These are phyloP conservation scores for Amanita phalloides DNA, from an alignment of 768 basidiomycete species.

Conservation along the genomic window DNA sequence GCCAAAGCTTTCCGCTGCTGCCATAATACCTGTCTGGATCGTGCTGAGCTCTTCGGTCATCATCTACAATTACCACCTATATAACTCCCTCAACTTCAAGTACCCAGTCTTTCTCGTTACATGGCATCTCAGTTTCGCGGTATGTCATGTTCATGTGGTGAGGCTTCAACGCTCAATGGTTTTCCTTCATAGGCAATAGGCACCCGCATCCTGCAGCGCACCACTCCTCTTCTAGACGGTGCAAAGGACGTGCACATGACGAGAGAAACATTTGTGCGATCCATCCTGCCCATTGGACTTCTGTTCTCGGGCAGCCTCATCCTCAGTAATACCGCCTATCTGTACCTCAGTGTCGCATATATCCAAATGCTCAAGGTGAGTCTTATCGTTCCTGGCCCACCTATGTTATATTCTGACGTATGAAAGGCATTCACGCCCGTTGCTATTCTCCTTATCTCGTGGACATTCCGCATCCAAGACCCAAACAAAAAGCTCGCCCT, in stretches of 20 bases:
- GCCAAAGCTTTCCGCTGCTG: constrained; percentile 47
- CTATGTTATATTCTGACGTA: background rate
- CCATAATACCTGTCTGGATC: constrained; percentile 92
- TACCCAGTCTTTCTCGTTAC: constrained; percentile 93
- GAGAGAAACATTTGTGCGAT: constrained; percentile 65
- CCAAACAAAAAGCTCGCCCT: constrained; percentile 70
- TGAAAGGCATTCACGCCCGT: constrained; percentile 81
- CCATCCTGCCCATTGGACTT: constrained; percentile 88
- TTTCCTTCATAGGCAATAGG: constrained; percentile 48
- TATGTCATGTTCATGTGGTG: constrained; percentile 18
- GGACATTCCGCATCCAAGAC: constrained; percentile 81
- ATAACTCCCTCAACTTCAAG: constrained; percentile 74
- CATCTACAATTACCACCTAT: constrained; percentile 91
- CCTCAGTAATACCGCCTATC: constrained; percentile 86
- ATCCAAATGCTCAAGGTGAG: constrained; percentile 93
- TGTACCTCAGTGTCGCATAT: constrained; percentile 85
- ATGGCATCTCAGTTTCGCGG: constrained; percentile 69
- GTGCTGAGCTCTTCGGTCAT: constrained; percentile 82
- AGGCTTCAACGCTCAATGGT: background rate
- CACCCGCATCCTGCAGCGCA: constrained; percentile 77
- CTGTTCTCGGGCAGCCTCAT: constrained; percentile 90
- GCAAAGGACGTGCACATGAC: constrained; percentile 72
- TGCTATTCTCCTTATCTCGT: constrained; percentile 88
- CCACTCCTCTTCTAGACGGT: constrained; percentile 72
- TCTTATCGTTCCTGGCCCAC: background rate